Evolutionary conservation across 768 basidiomycete genomes (phyloP).

Genomic region (Lyophyllum shimeji): DNA sequence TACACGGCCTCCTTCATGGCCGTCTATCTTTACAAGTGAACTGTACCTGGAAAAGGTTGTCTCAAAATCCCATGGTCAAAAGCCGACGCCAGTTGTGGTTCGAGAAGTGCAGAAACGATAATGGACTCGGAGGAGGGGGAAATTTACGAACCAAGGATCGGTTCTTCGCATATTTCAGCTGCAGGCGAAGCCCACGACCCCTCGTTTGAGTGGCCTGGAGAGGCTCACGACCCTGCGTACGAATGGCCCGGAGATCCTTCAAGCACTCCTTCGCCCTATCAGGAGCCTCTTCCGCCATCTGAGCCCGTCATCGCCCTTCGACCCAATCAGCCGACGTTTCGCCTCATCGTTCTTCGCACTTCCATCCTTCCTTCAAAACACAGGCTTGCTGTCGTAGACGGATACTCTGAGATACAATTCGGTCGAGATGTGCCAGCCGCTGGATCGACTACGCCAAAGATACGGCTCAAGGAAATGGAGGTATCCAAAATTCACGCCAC

Average conservation of each 20-base stretch:
- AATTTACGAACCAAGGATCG: slow-evolving; percentile 18
- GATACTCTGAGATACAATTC: slow-evolving; percentile 65
- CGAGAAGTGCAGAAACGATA: slow-evolving; percentile 2
- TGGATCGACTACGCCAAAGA: slow-evolving; percentile 54
- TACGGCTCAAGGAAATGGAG: slow-evolving; percentile 81
- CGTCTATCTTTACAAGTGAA: slow-evolving; percentile 4
- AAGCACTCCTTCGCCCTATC: not conserved
- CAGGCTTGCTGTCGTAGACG: slow-evolving; percentile 40
- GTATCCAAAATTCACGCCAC: slow-evolving; percentile 83
- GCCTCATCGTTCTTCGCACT: slow-evolving; percentile 56
- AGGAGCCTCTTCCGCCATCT: slow-evolving; percentile 7
- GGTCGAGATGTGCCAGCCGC: slow-evolving; percentile 64
- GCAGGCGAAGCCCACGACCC: slow-evolving; percentile 42
- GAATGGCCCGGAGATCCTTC: slow-evolving; percentile 58
- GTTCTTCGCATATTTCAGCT: not conserved
- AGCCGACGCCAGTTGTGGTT: slow-evolving; percentile 3
- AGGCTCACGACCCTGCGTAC: slow-evolving; percentile 47
- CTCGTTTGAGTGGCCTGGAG: slow-evolving; percentile 61
- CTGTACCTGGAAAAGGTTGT: slow-evolving; percentile 2
- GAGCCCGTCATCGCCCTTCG: slow-evolving; percentile 11
- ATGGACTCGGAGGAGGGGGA: slow-evolving; percentile 31
- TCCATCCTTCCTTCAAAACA: slow-evolving; percentile 58
- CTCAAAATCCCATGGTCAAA: slow-evolving; percentile 1
- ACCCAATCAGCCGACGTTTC: slow-evolving; percentile 33
- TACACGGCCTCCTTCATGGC: slow-evolving; percentile 1